Percentiles rank a stretch among this genome's conserved stretches.
Evolutionary conservation across 2,329 filamentous ascomycete genomes (phyloP).

Genomic region (Akanthomyces muscarius): DNA sequence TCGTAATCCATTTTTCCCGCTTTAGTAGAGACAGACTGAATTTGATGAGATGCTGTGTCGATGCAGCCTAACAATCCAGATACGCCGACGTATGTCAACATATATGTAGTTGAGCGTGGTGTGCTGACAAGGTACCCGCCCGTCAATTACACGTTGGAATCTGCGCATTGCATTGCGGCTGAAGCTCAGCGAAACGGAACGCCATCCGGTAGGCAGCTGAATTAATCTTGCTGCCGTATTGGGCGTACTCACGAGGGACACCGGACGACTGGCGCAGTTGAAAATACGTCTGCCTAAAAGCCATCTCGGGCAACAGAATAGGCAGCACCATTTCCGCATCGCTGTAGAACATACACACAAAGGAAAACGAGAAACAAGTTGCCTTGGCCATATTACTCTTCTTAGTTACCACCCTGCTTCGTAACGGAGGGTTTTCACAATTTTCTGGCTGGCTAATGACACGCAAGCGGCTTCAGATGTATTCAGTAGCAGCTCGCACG

Average conservation of each 20-base stretch:
- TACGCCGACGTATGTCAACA: not conserved
- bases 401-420: too few species aligned
- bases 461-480: too few species aligned
- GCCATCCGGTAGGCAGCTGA: constrained; percentile 4
- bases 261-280: not conserved
- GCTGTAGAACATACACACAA: not conserved
- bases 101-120: not conserved
- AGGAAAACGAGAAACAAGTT: too few species aligned
- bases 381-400: too few species aligned
- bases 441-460: too few species aligned
- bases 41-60: not conserved
- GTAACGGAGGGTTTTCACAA: too few species aligned
- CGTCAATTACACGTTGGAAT: not conserved
- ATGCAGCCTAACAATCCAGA: not conserved
- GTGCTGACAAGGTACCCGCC: not conserved
- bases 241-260: not conserved
- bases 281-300: constrained; percentile 9
- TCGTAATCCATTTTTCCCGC: constrained; percentile 27
- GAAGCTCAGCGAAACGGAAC: not conserved
- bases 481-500: too few species aligned
- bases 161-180: not conserved
- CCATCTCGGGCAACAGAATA: not conserved
- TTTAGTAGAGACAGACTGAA: not conserved
- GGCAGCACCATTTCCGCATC: not conserved
- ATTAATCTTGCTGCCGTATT: not conserved